Percentiles rank a stretch among this genome's conserved stretches.
phyloP scores from a whole-genome alignment of 2,329 filamentous ascomycete genomes.

The Colletotrichum somersetense region DNA sequence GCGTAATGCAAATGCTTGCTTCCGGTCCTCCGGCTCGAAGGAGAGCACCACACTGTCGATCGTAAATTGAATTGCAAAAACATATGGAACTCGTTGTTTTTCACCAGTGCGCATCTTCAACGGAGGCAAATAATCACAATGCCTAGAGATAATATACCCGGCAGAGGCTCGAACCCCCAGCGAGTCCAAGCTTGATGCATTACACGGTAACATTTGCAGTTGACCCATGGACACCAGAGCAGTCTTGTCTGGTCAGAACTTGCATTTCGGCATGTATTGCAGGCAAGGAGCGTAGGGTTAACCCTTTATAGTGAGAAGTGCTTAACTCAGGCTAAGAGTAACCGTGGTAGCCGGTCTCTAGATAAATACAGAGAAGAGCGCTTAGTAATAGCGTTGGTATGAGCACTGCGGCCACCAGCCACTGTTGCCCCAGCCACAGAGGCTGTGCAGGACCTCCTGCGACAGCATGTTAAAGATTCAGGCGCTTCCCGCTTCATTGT shows the following conservation, averaged over 20 bases:
- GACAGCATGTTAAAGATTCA: not conserved
- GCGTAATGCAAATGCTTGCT: conserved; percentile 4
- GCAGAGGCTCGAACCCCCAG: not conserved
- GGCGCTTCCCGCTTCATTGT: not conserved
- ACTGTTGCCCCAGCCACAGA: too few relatives aligned
- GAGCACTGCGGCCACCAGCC: too few relatives aligned
- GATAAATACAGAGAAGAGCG: too few relatives aligned
- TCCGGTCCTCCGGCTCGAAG: not conserved
- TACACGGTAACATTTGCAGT: too few relatives aligned
- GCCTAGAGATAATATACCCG: too few relatives aligned
- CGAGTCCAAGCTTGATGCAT: not conserved
- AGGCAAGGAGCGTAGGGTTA: too few relatives aligned
- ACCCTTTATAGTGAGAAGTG: too few relatives aligned
- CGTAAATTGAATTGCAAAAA: not conserved
- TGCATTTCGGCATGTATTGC: not conserved
- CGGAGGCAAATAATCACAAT: not conserved
- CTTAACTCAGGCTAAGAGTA: too few relatives aligned
- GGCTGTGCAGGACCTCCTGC: too few relatives aligned
- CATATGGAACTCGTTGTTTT: too few relatives aligned
- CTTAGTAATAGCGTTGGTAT: too few relatives aligned
- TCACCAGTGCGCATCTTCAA: not conserved
- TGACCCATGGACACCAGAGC: not conserved
- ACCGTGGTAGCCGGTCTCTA: too few relatives aligned
- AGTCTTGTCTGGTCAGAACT: not conserved
- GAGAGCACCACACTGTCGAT: not conserved